Percentiles rank a stretch among this genome's conserved stretches.
These are phyloP conservation scores for Nemania serpens DNA, from an alignment of 2,329 filamentous ascomycete genomes.

Conservation along the genomic window DNA sequence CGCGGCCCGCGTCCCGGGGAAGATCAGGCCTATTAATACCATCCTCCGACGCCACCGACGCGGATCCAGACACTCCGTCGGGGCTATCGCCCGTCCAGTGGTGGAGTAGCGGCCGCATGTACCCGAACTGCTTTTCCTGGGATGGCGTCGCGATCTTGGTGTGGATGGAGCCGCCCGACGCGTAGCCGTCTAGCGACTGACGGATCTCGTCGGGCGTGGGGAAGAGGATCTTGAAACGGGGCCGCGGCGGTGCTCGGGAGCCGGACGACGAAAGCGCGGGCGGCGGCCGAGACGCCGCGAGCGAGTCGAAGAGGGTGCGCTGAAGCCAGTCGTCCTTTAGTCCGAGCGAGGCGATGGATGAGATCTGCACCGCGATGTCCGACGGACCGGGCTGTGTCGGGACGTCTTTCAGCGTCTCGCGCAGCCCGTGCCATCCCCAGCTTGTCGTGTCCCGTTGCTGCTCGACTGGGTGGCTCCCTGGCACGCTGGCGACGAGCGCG, in stretches of 20 bases:
- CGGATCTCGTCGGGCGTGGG: conserved; percentile 81
- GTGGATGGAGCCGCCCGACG: conserved; percentile 79
- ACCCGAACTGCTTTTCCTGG: conserved; percentile 75
- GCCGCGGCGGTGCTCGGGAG: conserved; percentile 36
- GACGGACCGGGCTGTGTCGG: conserved; percentile 49
- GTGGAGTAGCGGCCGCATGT: conserved; percentile 70
- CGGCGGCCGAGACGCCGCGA: conserved; percentile 42
- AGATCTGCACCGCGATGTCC: conserved; percentile 68
- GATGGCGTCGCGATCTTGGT: conserved; percentile 72
- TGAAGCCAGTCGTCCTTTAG: conserved; percentile 73
- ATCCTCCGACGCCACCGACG: no score
- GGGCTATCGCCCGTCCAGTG: conserved; percentile 73
- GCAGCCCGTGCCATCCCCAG: conserved; percentile 79
- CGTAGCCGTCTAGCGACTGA: conserved; percentile 76
- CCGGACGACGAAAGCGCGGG: conserved; percentile 12
- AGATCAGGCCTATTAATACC: no score
- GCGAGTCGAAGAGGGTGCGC: conserved; percentile 61
- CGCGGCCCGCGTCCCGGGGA: conserved; percentile 64
- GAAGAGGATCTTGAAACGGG: conserved; percentile 74
- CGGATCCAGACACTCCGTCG: conserved; percentile 40
- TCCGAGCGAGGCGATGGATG: conserved; percentile 81
- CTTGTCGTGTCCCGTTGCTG: conserved; percentile 55
- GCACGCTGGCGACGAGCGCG: conserved; percentile 78
- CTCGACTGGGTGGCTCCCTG: conserved; percentile 64
- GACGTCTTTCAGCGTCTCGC: conserved; percentile 61